A percentile compares a stretch with the other conserved stretches of the same genome.
Evolutionary conservation across 208 protist genomes (phyloP).

Genomic region (Wallacemonas rigidus): DNA sequence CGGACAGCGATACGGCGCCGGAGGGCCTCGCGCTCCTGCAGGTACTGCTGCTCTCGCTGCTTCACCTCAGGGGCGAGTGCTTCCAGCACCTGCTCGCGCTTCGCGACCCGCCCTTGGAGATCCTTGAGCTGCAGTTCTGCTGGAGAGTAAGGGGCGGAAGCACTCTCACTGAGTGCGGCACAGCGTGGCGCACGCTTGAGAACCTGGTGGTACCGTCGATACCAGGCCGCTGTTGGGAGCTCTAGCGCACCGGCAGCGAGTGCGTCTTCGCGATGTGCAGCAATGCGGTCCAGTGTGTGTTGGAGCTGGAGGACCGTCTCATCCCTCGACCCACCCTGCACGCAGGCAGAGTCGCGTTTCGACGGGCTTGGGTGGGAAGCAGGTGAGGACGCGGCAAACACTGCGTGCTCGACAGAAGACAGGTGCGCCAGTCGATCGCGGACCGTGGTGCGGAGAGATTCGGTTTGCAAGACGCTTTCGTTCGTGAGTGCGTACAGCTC

Average conservation of each 20-base stretch:
- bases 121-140: slow-evolving; percentile 24
- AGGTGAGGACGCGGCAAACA: neutral
- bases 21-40: slow-evolving; percentile 22
- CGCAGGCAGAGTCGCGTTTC: too few species aligned
- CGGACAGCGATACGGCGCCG: slow-evolving; percentile 39
- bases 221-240: neutral
- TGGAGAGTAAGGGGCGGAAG: neutral
- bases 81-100: slow-evolving; percentile 30
- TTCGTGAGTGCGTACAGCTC: slow-evolving; percentile 27
- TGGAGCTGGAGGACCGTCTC: neutral
- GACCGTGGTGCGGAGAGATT: slow-evolving; percentile 5
- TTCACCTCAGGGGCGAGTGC: slow-evolving; percentile 25
- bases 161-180: neutral
- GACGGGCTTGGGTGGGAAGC: neutral
- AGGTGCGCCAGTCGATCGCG: neutral
- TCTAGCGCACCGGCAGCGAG: neutral
- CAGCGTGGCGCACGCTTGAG: neutral
- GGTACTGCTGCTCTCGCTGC: slow-evolving; percentile 27
- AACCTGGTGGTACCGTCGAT: neutral
- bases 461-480: slow-evolving; percentile 29
- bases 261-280: neutral
- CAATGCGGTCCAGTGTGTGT: neutral
- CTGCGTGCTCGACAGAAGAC: neutral
- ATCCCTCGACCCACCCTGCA: too few species aligned
- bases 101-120: slow-evolving; percentile 31